A percentile compares a stretch with the other conserved stretches of the same genome.
Evolutionary conservation across 768 basidiomycete species (phyloP).

Genomic region (Asterophora lycoperdoides): DNA sequence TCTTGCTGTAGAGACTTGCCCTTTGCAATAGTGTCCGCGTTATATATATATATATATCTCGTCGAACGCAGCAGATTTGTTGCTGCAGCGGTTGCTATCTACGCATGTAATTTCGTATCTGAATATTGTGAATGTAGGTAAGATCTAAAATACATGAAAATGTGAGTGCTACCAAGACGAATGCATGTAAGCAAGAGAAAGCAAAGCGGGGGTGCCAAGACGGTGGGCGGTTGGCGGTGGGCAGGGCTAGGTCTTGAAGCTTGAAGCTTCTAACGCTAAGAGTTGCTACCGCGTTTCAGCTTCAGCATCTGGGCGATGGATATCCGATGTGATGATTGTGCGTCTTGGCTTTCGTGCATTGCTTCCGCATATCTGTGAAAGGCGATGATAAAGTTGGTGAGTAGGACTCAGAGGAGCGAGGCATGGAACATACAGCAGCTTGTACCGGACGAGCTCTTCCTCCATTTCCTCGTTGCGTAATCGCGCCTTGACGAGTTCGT

Average conservation of each 20-base stretch:
- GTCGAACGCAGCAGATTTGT: too few relatives aligned
- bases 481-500: slow-evolving; percentile 86
- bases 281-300: slow-evolving; percentile 36
- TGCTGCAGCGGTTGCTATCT: too few relatives aligned
- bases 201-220: background rate
- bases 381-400: background rate
- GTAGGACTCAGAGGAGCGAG: background rate
- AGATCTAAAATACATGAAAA: slow-evolving; percentile 2
- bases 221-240: background rate
- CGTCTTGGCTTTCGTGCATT: slow-evolving; percentile 73
- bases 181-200: background rate
- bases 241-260: background rate
- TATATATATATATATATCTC: too few relatives aligned
- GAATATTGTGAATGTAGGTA: too few relatives aligned
- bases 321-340: slow-evolving; percentile 60
- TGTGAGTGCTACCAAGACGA: background rate
- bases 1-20: too few relatives aligned
- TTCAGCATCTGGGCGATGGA: slow-evolving; percentile 46
- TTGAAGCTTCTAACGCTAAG: too few relatives aligned
- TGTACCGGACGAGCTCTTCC: slow-evolving; percentile 90
- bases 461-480: slow-evolving; percentile 92
- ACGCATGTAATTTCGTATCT: too few relatives aligned
- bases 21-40: too few relatives aligned
- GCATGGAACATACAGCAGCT: slow-evolving; percentile 63
- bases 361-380: slow-evolving; percentile 58